These are phyloP conservation scores for Hyaloscypha hepaticicola DNA, from an alignment of 495 filamentous ascomycete species.

Conservation along the genomic window DNA sequence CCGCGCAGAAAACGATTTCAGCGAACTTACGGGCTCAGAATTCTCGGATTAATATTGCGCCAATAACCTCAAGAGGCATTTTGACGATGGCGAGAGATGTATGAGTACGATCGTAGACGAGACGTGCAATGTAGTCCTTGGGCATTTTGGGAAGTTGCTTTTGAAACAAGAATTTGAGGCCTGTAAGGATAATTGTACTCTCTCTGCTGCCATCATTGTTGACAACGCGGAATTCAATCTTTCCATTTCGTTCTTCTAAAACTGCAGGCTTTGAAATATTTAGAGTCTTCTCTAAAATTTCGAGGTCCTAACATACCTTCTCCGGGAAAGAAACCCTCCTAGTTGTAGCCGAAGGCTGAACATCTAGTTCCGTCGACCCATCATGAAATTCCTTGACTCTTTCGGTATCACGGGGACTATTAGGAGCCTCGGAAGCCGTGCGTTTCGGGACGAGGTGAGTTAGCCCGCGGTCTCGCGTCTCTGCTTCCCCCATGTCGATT, in stretches of 20 bases:
- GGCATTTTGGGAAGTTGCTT: slow-evolving; percentile 99
- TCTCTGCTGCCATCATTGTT: slow-evolving; percentile 91
- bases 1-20: slow-evolving; percentile 98
- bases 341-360: too few species aligned
- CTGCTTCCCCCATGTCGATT: too few species aligned
- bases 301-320: too few species aligned
- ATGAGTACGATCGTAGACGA: slow-evolving; percentile 97
- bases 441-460: too few species aligned
- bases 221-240: slow-evolving; percentile 96
- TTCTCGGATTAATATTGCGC: slow-evolving; percentile 94
- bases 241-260: slow-evolving; percentile 88
- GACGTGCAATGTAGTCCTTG: slow-evolving; percentile 94
- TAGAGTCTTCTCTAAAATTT: too few species aligned
- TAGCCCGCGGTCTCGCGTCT: too few species aligned
- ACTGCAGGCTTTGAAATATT: slow-evolving; percentile 86
- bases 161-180: slow-evolving; percentile 96
- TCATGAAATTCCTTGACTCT: too few species aligned
- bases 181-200: slow-evolving; percentile 91
- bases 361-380: too few species aligned
- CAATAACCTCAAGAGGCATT: slow-evolving; percentile 90
- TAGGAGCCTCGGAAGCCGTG: too few species aligned
- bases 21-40: slow-evolving; percentile 93
- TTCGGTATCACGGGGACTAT: too few species aligned
- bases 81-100: slow-evolving; percentile 96
- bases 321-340: too few species aligned